phyloP scores from a whole-genome alignment of 371 early-diverging fungal genomes.

The Mucor saturninus region DNA sequence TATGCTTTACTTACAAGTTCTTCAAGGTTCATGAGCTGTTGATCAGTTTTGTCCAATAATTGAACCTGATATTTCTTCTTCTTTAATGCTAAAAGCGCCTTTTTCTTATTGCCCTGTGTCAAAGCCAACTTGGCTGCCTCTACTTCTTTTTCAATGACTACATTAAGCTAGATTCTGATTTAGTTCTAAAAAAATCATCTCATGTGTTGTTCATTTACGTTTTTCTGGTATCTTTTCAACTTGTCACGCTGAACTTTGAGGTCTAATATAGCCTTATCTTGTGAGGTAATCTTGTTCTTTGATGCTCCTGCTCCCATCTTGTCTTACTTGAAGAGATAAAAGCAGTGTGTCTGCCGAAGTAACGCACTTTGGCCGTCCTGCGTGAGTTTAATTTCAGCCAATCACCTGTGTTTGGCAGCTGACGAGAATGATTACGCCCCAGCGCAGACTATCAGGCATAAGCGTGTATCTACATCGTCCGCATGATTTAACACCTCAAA shows the following conservation, averaged over 20 bases:
- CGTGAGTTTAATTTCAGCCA: too few species aligned
- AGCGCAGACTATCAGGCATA: too few species aligned
- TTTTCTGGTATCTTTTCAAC: slow-evolving; percentile 87
- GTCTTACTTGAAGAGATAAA: too few species aligned
- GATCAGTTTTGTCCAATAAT: slow-evolving; percentile 80
- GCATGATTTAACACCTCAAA: too few species aligned
- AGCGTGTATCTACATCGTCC: too few species aligned
- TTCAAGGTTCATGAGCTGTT: slow-evolving; percentile 88
- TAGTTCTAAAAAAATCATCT: background rate
- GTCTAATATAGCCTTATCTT: slow-evolving; percentile 93
- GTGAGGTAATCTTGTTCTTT: slow-evolving; percentile 72
- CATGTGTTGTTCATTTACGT: slow-evolving; percentile 53
- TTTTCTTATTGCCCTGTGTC: slow-evolving; percentile 73
- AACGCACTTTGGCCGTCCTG: too few species aligned
- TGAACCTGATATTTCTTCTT: slow-evolving; percentile 96
- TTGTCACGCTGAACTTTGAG: slow-evolving; percentile 95
- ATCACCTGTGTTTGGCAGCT: too few species aligned
- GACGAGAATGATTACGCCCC: too few species aligned
- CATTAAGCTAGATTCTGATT: slow-evolving; percentile 57
- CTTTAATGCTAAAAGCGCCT: slow-evolving; percentile 87
- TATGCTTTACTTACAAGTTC: slow-evolving; percentile 66
- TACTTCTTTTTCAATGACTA: slow-evolving; percentile 68
- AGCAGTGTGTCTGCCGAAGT: too few species aligned
- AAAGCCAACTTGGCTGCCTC: slow-evolving; percentile 68
- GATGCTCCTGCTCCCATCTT: slow-evolving; percentile 61